A percentile compares a stretch with the other conserved stretches of the same genome.
Evolutionary conservation across 2,329 filamentous ascomycete species (phyloP).

Genomic region (Clarireedia paspali): DNA sequence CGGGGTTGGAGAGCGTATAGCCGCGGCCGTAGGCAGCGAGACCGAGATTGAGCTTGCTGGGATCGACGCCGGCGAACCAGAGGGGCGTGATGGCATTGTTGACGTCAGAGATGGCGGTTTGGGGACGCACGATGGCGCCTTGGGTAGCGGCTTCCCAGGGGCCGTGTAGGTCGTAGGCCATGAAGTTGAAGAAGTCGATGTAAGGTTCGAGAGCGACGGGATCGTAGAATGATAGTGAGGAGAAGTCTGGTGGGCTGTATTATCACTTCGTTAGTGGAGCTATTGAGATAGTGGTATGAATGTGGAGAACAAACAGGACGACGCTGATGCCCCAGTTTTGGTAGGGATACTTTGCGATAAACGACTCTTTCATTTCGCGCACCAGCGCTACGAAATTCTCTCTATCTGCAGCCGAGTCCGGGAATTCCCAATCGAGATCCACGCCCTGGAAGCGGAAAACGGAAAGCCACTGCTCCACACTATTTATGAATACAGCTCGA

Average conservation of each 20-base stretch:
- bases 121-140: slow-evolving; percentile 30
- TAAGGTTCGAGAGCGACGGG: slow-evolving; percentile 19
- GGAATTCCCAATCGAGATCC: slow-evolving; percentile 43
- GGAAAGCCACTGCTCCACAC: slow-evolving; percentile 29
- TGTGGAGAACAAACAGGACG: slow-evolving; percentile 28
- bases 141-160: slow-evolving; percentile 32
- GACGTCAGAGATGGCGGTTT: slow-evolving; percentile 39
- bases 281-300: background rate
- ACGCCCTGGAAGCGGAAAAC: slow-evolving; percentile 35
- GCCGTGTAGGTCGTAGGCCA: slow-evolving; percentile 35
- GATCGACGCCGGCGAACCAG: slow-evolving; percentile 35
- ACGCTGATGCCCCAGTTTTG: slow-evolving; percentile 31
- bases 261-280: background rate
- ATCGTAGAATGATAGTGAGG: slow-evolving; percentile 29
- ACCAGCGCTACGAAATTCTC: slow-evolving; percentile 32
- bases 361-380: slow-evolving; percentile 25
- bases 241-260: slow-evolving; percentile 26
- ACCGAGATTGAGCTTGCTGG: slow-evolving; percentile 39
- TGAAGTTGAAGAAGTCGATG: slow-evolving; percentile 30
- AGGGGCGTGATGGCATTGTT: slow-evolving; percentile 30
- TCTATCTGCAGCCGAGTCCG: slow-evolving; percentile 27
- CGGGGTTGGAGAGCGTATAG: slow-evolving; percentile 30
- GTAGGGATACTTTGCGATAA: slow-evolving; percentile 27
- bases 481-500: slow-evolving; percentile 33
- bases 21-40: slow-evolving; percentile 40